These are phyloP conservation scores for Epipyxis sp. DNA, from an alignment of 108 stramenopile genomes.

Conservation along the genomic window DNA sequence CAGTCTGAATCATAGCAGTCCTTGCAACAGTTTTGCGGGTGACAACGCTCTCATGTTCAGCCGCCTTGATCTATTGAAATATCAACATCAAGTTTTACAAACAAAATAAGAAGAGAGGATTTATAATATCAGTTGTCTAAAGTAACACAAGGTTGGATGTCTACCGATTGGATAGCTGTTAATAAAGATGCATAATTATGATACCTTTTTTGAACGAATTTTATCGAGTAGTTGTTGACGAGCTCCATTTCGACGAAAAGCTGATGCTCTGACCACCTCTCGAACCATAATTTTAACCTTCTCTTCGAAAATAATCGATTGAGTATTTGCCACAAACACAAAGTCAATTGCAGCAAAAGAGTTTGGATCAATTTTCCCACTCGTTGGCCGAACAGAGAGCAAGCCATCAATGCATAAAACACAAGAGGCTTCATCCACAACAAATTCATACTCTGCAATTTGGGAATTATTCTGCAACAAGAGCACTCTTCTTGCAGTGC, in stretches of 20 bases:
- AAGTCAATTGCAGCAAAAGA: not conserved
- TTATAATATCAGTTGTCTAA: too few relatives aligned
- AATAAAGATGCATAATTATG: too few relatives aligned
- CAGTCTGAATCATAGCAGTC: too few relatives aligned
- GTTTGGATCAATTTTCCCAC: not conserved
- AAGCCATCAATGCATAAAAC: not conserved
- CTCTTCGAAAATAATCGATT: not conserved
- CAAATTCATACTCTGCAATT: not conserved
- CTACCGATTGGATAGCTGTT: too few relatives aligned
- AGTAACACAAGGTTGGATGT: too few relatives aligned
- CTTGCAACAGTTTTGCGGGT: not conserved
- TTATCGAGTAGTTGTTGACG: not conserved
- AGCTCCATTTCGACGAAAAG: not conserved
- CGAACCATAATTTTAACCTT: constrained; percentile 27
- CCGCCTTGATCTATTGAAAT: too few relatives aligned
- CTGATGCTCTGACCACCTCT: not conserved
- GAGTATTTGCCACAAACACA: not conserved
- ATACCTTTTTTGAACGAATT: not conserved
- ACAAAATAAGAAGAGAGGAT: too few relatives aligned
- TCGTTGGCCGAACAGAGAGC: not conserved
- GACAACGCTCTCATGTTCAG: not conserved
- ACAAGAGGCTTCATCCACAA: constrained; percentile 4
- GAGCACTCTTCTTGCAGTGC: not conserved
- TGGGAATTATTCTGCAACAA: not conserved
- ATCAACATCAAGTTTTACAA: too few relatives aligned